phyloP scores from a whole-genome alignment of 2,329 filamentous ascomycete species.

The Phialophora expanda region DNA sequence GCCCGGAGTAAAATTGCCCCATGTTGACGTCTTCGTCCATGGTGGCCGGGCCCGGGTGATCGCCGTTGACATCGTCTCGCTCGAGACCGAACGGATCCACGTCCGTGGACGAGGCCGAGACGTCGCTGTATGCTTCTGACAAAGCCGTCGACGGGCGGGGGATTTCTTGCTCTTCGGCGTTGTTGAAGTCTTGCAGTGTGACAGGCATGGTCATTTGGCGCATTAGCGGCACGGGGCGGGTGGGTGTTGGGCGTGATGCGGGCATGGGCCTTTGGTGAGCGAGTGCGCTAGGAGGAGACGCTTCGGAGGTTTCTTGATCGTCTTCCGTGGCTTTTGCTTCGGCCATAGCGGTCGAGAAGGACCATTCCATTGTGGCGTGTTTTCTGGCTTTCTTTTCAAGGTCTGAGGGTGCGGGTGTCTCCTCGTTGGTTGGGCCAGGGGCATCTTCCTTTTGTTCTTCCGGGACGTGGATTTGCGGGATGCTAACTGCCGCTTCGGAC shows the following conservation, averaged over 20 bases:
- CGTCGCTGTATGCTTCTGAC: conserved; percentile 38
- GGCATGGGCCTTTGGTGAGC: conserved; percentile 12
- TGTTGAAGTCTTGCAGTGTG: conserved; percentile 35
- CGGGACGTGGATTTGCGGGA: conserved; percentile 28
- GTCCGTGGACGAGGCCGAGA: conserved; percentile 36
- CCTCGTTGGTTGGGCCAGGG: conserved; percentile 5
- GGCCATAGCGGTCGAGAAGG: conserved; percentile 53
- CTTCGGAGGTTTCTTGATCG: conserved; percentile 12
- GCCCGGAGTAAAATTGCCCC: conserved; percentile 32
- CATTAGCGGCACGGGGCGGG: conserved; percentile 33
- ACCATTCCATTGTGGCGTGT: conserved; percentile 45
- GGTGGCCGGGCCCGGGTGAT: conserved; percentile 34
- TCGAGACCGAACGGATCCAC: conserved; percentile 39
- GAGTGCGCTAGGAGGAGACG: conserved; percentile 19
- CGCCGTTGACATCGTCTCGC: conserved; percentile 29
- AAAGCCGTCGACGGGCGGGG: conserved; percentile 37
- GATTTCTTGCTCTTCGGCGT: conserved; percentile 32
- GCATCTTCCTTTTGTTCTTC: conserved; percentile 16
- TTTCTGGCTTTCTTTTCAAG: conserved; percentile 37
- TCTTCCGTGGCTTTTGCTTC: conserved; percentile 39
- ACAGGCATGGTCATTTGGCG: conserved; percentile 40
- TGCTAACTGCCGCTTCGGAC: conserved; percentile 42
- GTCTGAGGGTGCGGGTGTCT: background rate
- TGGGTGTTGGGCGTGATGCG: conserved; percentile 29
- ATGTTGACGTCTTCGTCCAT: conserved; percentile 34